Base-by-base conservation (phyloP, 2,329 filamentous ascomycete species). In the Penicillium sp. region DNA sequence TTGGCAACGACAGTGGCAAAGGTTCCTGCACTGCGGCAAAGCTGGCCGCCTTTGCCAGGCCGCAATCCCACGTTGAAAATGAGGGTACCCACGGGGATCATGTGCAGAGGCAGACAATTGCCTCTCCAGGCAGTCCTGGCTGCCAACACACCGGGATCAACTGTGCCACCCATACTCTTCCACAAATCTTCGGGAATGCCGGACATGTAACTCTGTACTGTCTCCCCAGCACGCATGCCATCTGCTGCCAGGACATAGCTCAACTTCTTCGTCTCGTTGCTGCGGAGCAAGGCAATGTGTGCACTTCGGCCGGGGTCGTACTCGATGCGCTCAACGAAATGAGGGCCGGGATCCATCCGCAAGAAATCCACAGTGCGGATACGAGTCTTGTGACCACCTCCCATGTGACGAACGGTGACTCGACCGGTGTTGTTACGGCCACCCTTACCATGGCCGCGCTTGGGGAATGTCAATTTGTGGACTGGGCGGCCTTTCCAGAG, bases 241-340 rank as follows among this genome's bases (percentile, higher is more conserved):
- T 99, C 94, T 0, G 94, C 85, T n/a, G 94, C 94, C 53, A 99
- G 80, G 59, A 99, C 95, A 73, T 99, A 99, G 60, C 86, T 90
- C 75, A 94, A 86, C 61, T 81, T 82, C 12, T 85, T 83, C 0
- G 88, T 93, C 44, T 84, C 81, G 59, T 90, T 78, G 64, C 88
- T 85, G 45, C 85, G 91, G 44, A 96, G 68, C 51, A 99, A 81
- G 6, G 94, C 94, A 72, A 99, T 92, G 70, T 99, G 94, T 13
- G 93, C 90, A 65, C 86, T 95, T 47, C 94, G 87, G 60, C 90
- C 90, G 0, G 94, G 94, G 65, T 99, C 95, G 72, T 97, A 92
- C 73, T 99, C 94, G 66, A 99, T 92, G 56, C 94, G 85, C 70
- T 97, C 92, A 49, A 99, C 93, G 15, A 86, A 75, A 65, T 97